Base-by-base conservation (phyloP, 192 early-diverging fungal species). In the Mortierella claussenii region DNA sequence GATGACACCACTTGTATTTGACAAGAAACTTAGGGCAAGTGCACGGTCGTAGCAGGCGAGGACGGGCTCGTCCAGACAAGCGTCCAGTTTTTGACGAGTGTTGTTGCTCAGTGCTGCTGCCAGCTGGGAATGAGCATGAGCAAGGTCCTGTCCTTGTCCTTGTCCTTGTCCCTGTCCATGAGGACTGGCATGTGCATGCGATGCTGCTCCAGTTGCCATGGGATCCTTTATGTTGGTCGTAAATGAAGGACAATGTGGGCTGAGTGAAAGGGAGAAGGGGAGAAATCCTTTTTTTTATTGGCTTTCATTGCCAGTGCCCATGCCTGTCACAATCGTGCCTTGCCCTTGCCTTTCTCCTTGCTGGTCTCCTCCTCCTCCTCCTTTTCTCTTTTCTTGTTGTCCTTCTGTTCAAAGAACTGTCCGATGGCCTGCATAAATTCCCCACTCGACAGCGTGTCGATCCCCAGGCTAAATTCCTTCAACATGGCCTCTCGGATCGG, bases 401-500 rank as follows among this genome's bases (percentile, higher is more conserved):
- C 43, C 3, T 47, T 64, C 23, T 42, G 23, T 15, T 59, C 36
- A 48, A 76, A 76, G 58, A 76, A 76, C 37, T 51, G 57, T n/a
- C 23, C 34, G 47, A 76, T 76, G 2, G 36, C 57, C 28, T 59
- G 49, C 46, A 60, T 33, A 49, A 79, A 82, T 58, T 84, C 83
- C 20, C 74, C 76, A 12, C 73, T 82, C 7, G 45, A 56, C 65
- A 84, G 32, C 0, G 78, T 79, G 27, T 68, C 65, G 7, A 80
- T 10, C 2, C 83, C 83, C 2, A 75, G 51, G 42, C 68, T 78
- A 34, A 58, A 79, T 34, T 84, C 83, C 47, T 52, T 78, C 43
- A 69, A 27, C 79, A 84, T 60, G 3, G 83, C 83, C 59, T 80
- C 60, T 9, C 65, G 60, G 34, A 79, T 78, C 7, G 69, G 65